phyloP scores from a whole-genome alignment of 2,329 filamentous ascomycete genomes.

The Ophiocordyceps camponoti-saundersi region DNA sequence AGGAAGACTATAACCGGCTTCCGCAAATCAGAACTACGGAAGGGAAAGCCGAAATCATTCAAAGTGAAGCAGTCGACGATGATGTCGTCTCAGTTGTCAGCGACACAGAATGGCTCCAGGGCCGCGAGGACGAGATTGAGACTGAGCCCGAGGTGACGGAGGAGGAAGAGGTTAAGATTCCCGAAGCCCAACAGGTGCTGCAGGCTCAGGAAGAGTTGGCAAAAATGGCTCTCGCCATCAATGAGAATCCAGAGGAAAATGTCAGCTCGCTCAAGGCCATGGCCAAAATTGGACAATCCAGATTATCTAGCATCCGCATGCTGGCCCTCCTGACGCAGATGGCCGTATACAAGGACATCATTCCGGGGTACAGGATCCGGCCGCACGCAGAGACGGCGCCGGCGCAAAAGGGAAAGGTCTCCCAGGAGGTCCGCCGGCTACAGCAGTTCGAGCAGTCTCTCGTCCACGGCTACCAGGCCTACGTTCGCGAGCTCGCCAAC shows the following conservation, averaged over 20 bases:
- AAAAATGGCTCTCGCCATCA: constrained; percentile 61
- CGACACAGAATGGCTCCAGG: constrained; percentile 48
- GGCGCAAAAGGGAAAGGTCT: constrained; percentile 60
- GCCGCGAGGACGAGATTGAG: constrained; percentile 35
- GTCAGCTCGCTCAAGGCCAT: constrained; percentile 62
- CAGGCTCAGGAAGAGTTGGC: constrained; percentile 88
- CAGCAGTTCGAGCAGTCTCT: constrained; percentile 78
- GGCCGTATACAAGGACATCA: constrained; percentile 86
- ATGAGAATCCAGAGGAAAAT: constrained; percentile 88
- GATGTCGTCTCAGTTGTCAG: constrained; percentile 42
- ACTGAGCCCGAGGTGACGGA: constrained; percentile 33
- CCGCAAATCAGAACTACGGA: constrained; percentile 69
- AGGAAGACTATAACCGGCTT: constrained; percentile 55
- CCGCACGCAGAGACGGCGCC: constrained; percentile 60
- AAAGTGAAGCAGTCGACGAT: constrained; percentile 37
- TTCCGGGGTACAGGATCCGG: constrained; percentile 89
- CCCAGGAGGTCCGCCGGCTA: constrained; percentile 75
- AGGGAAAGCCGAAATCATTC: constrained; percentile 48
- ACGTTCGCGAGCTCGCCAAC: constrained; percentile 58
- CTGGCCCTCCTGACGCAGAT: constrained; percentile 74
- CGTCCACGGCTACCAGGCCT: constrained; percentile 68
- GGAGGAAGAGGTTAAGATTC: constrained; percentile 39
- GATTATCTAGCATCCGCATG: constrained; percentile 62
- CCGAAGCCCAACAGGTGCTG: constrained; percentile 62
- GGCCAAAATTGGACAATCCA: constrained; percentile 53